Conservation (phyloP, 1,139 yeast species). For the Yamadazyma triangularis region DNA sequence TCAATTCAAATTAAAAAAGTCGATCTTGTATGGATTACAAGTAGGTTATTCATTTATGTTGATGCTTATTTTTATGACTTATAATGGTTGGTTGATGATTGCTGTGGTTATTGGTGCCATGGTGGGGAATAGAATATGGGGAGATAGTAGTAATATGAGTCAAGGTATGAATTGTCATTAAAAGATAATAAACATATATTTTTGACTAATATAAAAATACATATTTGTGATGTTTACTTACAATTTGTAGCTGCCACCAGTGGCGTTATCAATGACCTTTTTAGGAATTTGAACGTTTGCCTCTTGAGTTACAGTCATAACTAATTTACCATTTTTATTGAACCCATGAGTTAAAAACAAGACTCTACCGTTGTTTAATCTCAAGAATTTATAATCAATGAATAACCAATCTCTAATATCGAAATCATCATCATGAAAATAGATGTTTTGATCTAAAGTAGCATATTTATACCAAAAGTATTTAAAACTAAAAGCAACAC, state of each 20-base stretch:
- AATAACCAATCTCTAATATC: slow-evolving; percentile 37
- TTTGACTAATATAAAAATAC: too few species aligned
- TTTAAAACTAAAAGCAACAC: slow-evolving; percentile 19
- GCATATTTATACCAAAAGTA: slow-evolving; percentile 30
- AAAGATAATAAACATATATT: too few species aligned
- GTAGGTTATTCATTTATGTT: slow-evolving; percentile 77
- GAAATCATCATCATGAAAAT: slow-evolving; percentile 24
- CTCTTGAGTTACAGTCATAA: slow-evolving; percentile 30
- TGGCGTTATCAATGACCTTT: slow-evolving; percentile 19
- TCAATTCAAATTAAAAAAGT: slow-evolving; percentile 25
- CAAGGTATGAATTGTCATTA: slow-evolving; percentile 51
- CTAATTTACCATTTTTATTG: slow-evolving; percentile 24
- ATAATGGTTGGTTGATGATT: slow-evolving; percentile 78
- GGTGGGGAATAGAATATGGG: slow-evolving; percentile 61
- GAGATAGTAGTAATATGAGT: slow-evolving; percentile 9
- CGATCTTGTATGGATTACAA: slow-evolving; percentile 60
- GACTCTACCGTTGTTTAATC: slow-evolving; percentile 35
- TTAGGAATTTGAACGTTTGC: slow-evolving; percentile 28
- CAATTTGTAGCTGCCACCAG: slow-evolving; percentile 11
- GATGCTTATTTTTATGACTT: slow-evolving; percentile 82
- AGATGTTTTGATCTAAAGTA: slow-evolving; percentile 38
- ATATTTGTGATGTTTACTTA: too few species aligned
- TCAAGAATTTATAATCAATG: slow-evolving; percentile 30
- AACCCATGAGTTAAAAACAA: slow-evolving; percentile 27
- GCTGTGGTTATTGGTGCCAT: slow-evolving; percentile 69